Evolutionary conservation across 2,329 filamentous ascomycete genomes (phyloP).

Genomic region (Penicillium sp.): DNA sequence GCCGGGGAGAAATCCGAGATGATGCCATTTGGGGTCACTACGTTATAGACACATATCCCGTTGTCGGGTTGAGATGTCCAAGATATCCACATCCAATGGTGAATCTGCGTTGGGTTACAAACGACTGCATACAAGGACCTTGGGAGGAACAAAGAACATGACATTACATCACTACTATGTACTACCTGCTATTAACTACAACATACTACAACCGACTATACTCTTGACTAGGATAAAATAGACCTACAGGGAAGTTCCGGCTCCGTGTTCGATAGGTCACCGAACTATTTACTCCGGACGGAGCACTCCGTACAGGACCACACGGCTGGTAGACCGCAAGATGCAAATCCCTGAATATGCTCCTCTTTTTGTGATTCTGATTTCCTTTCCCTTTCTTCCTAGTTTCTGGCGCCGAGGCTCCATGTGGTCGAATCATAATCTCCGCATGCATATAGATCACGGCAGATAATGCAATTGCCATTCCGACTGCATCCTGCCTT

Average conservation of each 20-base stretch:
- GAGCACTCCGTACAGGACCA: too few species aligned
- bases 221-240: slow-evolving; percentile 2
- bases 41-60: background rate
- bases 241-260: background rate
- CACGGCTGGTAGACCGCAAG: too few species aligned
- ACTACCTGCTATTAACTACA: too few species aligned
- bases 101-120: background rate
- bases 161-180: background rate
- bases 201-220: too few species aligned
- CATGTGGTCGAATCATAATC: slow-evolving; percentile 4
- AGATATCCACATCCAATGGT: background rate
- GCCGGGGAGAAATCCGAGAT: background rate
- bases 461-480: slow-evolving; percentile 26
- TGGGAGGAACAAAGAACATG: background rate
- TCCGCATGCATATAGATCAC: slow-evolving; percentile 15
- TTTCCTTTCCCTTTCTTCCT: background rate
- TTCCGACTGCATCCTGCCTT: slow-evolving; percentile 21
- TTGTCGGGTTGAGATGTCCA: background rate
- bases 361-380: background rate
- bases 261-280: background rate
- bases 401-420: background rate
- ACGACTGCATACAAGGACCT: background rate
- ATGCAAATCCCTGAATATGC: background rate
- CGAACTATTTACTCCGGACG: too few species aligned
- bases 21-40: background rate